phyloP scores from a whole-genome alignment of 768 basidiomycete species.

The Jaapia argillacea region DNA sequence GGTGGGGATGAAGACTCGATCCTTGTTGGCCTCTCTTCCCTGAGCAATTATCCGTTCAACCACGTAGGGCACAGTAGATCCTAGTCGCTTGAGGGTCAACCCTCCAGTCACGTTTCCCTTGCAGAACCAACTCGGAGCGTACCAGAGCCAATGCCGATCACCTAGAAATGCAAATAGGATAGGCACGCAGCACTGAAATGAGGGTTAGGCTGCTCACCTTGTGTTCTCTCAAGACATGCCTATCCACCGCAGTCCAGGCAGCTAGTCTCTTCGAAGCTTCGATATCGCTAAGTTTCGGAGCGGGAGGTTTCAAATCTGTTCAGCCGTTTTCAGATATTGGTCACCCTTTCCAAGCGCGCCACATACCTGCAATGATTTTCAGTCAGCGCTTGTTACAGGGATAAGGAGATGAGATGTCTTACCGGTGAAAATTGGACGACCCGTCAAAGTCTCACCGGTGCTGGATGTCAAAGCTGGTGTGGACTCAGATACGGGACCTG shows the following conservation, averaged over 20 bases:
- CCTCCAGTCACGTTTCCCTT: background rate
- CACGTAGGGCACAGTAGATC: slow-evolving; percentile 93
- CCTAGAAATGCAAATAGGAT: slow-evolving; percentile 31
- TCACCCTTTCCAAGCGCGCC: background rate
- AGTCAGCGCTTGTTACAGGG: background rate
- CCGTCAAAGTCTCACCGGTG: too few relatives aligned
- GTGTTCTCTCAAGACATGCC: slow-evolving; percentile 74
- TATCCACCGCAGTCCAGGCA: slow-evolving; percentile 90
- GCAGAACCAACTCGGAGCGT: slow-evolving; percentile 2
- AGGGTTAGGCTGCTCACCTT: slow-evolving; percentile 38
- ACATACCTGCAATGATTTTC: background rate
- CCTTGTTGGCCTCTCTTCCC: slow-evolving; percentile 62
- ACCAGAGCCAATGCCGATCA: slow-evolving; percentile 88
- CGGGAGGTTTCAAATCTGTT: slow-evolving; percentile 3
- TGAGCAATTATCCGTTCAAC: slow-evolving; percentile 90
- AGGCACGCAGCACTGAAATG: background rate
- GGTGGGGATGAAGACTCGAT: slow-evolving; percentile 84
- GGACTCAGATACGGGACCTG: too few relatives aligned
- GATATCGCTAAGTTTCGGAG: slow-evolving; percentile 32
- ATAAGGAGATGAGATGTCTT: background rate
- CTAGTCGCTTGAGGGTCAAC: slow-evolving; percentile 23
- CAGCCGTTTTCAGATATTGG: background rate
- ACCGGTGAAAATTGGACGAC: background rate
- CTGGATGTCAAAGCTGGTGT: too few relatives aligned
- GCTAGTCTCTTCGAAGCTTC: slow-evolving; percentile 86